phyloP scores from a whole-genome alignment of 1,139 yeast genomes.

The Saccharomyces hybrid region DNA sequence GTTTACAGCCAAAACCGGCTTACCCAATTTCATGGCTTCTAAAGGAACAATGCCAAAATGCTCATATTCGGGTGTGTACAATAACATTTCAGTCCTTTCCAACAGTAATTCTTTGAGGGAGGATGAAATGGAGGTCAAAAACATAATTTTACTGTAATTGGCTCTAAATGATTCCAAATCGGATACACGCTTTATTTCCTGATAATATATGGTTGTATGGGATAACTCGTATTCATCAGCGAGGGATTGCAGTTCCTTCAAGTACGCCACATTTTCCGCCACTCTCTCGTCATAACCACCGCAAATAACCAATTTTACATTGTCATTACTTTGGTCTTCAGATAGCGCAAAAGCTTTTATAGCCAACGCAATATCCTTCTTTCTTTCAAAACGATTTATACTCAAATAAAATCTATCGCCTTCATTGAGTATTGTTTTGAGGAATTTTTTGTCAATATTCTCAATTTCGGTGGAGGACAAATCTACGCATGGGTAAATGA shows the following conservation, averaged over 20 bases:
- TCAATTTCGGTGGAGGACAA: slow-evolving; percentile 17
- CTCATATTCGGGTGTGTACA: slow-evolving; percentile 87
- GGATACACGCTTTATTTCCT: slow-evolving; percentile 11
- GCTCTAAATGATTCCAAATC: slow-evolving; percentile 24
- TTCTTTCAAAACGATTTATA: slow-evolving; percentile 80
- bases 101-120: slow-evolving; percentile 59
- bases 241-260: slow-evolving; percentile 49
- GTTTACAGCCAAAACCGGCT: slow-evolving; percentile 79
- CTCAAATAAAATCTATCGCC: slow-evolving; percentile 49
- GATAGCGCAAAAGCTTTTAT: slow-evolving; percentile 50
- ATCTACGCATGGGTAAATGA: slow-evolving; percentile 87
- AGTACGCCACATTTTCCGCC: slow-evolving; percentile 65
- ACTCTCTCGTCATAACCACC: slow-evolving; percentile 91
- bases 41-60: slow-evolving; percentile 98
- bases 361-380: slow-evolving; percentile 77
- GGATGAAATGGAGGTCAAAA: slow-evolving; percentile 73
- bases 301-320: slow-evolving; percentile 53
- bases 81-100: slow-evolving; percentile 48
- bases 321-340: slow-evolving; percentile 19
- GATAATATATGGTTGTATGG: slow-evolving; percentile 41
- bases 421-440: slow-evolving; percentile 16
- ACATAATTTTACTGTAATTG: slow-evolving; percentile 44
- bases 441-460: slow-evolving; percentile 16
- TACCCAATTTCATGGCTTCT: slow-evolving; percentile 81
- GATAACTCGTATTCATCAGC: slow-evolving; percentile 42